These are phyloP conservation scores for Knoxia roxburghii DNA, from an alignment of 257 asterid species.

Conservation along the genomic window DNA sequence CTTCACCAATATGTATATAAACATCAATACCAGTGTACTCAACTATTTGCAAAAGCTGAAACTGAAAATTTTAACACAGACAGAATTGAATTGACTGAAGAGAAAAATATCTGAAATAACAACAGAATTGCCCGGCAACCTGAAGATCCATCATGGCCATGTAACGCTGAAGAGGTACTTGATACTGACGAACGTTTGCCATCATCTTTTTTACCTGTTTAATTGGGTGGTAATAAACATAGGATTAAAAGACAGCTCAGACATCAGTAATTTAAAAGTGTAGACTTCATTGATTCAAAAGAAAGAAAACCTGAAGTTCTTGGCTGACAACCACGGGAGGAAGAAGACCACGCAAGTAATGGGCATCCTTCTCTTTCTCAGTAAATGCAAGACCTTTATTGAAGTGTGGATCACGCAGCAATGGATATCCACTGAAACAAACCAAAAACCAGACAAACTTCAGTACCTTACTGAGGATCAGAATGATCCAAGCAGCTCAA, in stretches of 20 bases:
- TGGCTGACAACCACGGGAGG: constrained; percentile 81
- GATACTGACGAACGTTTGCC: constrained; percentile 83
- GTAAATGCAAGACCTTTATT: constrained; percentile 94
- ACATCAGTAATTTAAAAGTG: background rate
- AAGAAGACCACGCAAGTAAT: constrained; percentile 93
- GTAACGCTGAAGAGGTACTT: constrained; percentile 90
- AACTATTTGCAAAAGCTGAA: background rate
- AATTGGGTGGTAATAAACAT: constrained; percentile 8
- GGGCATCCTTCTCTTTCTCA: constrained; percentile 91
- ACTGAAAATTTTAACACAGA: background rate
- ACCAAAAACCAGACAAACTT: constrained; percentile 6
- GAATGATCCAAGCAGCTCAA: background rate
- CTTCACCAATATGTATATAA: background rate
- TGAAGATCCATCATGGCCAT: constrained; percentile 99
- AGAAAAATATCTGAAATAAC: background rate
- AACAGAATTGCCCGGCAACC: constrained; percentile 35
- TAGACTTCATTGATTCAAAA: background rate
- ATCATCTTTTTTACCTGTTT: constrained; percentile 90
- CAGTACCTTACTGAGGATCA: background rate
- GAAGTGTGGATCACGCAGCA: constrained; percentile 96
- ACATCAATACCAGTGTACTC: background rate
- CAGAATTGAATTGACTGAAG: background rate
- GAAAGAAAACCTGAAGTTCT: constrained; percentile 63
- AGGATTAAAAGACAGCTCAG: background rate
- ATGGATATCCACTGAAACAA: constrained; percentile 75